These are phyloP conservation scores for Alternaria longipes DNA, from an alignment of 2,329 filamentous ascomycete genomes.

Conservation along the genomic window DNA sequence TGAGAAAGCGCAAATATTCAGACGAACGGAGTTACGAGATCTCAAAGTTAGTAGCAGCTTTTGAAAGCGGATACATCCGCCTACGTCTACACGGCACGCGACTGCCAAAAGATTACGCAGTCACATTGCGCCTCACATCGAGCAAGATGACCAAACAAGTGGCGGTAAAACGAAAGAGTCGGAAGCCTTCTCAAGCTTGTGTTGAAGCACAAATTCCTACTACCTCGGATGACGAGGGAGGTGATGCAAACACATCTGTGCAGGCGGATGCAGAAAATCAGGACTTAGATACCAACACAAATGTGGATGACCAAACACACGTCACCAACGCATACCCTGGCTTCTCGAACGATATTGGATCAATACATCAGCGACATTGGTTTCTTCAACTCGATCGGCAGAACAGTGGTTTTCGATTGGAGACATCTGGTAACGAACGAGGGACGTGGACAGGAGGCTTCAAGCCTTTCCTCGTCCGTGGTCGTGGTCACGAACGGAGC, in stretches of 20 bases:
- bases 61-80: constrained; percentile 51
- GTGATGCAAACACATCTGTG: not conserved
- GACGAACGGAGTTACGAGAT: constrained; percentile 37
- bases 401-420: constrained; percentile 65
- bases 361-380: constrained; percentile 73
- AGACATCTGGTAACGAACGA: not conserved
- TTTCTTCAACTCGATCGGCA: constrained; percentile 69
- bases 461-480: not conserved
- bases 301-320: constrained; percentile 56
- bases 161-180: not conserved
- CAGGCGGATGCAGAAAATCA: not conserved
- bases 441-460: not conserved
- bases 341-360: constrained; percentile 71
- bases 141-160: not conserved
- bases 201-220: not conserved
- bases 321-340: constrained; percentile 72
- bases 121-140: constrained; percentile 49
- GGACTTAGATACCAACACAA: constrained; percentile 55
- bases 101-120: constrained; percentile 52
- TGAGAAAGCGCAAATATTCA: not conserved
- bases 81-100: constrained; percentile 54
- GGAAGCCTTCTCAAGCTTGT: not conserved
- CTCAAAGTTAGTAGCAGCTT: constrained; percentile 51
- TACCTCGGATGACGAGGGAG: not conserved
- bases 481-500: not conserved